phyloP scores from a whole-genome alignment of 1,284 basidiomycete genomes.

The Afroboletus lepidellus region DNA sequence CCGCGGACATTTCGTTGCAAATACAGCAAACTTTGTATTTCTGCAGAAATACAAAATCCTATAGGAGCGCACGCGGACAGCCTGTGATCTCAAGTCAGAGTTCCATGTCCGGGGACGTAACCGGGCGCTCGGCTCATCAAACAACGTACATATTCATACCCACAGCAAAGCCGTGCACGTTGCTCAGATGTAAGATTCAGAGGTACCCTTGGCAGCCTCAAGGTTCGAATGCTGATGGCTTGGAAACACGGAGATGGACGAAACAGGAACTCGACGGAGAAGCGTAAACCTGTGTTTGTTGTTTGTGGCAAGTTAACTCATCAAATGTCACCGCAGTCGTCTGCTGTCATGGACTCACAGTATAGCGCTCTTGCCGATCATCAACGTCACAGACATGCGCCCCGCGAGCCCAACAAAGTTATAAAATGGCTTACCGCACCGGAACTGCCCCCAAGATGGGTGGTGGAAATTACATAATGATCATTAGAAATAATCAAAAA shows the following conservation, averaged over 20 bases:
- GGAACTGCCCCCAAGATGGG: background rate
- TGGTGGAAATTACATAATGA: background rate
- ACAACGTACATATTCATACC: background rate
- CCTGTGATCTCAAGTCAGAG: background rate
- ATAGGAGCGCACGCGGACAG: background rate
- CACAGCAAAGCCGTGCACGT: background rate
- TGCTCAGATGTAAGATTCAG: background rate
- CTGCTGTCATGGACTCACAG: no score
- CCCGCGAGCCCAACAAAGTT: background rate
- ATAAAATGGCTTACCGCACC: background rate
- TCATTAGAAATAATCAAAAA: no score
- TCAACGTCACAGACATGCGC: background rate
- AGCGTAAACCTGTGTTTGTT: background rate
- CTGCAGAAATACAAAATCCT: background rate
- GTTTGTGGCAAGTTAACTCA: background rate
- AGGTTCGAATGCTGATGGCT: background rate
- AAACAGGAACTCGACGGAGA: background rate
- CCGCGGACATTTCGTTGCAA: background rate
- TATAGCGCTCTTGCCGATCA: background rate
- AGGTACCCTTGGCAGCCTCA: background rate
- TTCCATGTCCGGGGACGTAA: background rate
- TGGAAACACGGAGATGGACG: background rate
- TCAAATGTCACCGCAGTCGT: no score
- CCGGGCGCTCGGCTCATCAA: background rate
- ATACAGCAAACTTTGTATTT: background rate